These are phyloP conservation scores for Triticum urartu DNA, from an alignment of 176 grass and related monocot species.

Conservation along the genomic window DNA sequence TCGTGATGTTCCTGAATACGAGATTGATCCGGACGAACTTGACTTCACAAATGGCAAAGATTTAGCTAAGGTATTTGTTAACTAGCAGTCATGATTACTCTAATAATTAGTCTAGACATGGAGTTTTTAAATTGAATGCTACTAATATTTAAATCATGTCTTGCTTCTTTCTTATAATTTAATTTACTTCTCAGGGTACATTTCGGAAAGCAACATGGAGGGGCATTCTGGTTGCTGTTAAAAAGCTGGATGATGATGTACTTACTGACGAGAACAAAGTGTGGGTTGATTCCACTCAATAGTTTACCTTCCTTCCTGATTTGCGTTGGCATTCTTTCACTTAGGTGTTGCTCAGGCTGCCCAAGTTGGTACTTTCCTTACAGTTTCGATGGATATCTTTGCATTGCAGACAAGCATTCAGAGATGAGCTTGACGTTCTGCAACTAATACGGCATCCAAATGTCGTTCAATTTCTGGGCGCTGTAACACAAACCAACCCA, in stretches of 20 bases:
- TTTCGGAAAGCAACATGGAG: constrained; percentile 88
- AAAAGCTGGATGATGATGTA: constrained; percentile 85
- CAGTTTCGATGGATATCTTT: constrained; percentile 19
- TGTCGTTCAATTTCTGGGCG: constrained; percentile 97
- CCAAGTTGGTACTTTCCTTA: constrained; percentile 23
- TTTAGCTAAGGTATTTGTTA: constrained; percentile 64
- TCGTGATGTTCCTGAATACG: constrained; percentile 87
- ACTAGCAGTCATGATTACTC: not conserved
- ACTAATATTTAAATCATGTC: too few species aligned
- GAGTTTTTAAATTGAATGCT: not conserved
- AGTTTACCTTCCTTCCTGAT: constrained; percentile 27
- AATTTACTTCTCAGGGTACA: constrained; percentile 66
- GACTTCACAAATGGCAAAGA: constrained; percentile 69
- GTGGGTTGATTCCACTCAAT: constrained; percentile 68
- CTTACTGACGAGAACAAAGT: constrained; percentile 85
- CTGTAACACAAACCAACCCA: constrained; percentile 94
- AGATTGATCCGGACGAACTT: constrained; percentile 67
- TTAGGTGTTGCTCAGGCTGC: not conserved
- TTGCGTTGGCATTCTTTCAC: constrained; percentile 15
- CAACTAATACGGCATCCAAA: constrained; percentile 97
- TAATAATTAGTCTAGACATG: not conserved
- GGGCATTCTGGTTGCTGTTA: constrained; percentile 88
- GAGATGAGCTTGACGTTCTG: constrained; percentile 86
- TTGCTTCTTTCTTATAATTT: constrained; percentile 10
- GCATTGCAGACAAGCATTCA: constrained; percentile 71